These are phyloP conservation scores for Saccharomycopsis synnaedendra DNA, from an alignment of 805 yeast species.

Conservation along the genomic window DNA sequence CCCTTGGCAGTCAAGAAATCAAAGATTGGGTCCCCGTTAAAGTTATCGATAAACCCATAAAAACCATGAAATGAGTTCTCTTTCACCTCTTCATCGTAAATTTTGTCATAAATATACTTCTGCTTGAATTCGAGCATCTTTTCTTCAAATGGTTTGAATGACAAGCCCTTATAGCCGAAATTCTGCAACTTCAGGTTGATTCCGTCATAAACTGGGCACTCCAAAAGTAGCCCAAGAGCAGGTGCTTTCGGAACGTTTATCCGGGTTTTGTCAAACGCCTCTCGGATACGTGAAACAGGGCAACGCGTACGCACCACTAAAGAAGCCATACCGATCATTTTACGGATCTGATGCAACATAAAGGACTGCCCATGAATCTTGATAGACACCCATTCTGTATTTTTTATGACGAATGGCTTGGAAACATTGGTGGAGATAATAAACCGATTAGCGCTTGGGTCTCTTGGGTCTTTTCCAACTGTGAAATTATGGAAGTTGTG, in stretches of 20 bases:
- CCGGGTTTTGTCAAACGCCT: conserved; percentile 64
- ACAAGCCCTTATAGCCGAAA: conserved; percentile 68
- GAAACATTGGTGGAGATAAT: conserved; percentile 73
- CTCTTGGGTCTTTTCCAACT: conserved; percentile 68
- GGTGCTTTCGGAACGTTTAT: conserved; percentile 96
- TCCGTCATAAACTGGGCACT: conserved; percentile 84
- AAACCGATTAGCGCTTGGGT: conserved; percentile 73
- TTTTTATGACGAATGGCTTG: conserved; percentile 85
- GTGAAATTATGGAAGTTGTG: conserved; percentile 91
- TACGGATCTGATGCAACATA: conserved; percentile 96
- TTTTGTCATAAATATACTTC: conserved; percentile 83
- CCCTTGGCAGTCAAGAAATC: conserved; percentile 29
- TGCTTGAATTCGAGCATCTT: conserved; percentile 81
- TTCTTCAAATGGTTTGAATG: conserved; percentile 47
- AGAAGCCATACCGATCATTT: conserved; percentile 94
- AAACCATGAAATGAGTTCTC: conserved; percentile 87
- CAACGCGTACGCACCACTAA: conserved; percentile 78
- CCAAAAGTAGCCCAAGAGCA: conserved; percentile 82
- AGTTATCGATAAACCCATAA: conserved; percentile 81
- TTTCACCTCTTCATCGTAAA: conserved; percentile 78
- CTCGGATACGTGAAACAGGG: conserved; percentile 62
- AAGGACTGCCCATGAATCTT: conserved; percentile 97
- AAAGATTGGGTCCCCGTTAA: conserved; percentile 52
- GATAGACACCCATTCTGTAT: conserved; percentile 92
- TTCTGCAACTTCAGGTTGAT: conserved; percentile 62